Conservation (phyloP, 2,329 filamentous ascomycete species). For the Mycosphaerella sp. region DNA sequence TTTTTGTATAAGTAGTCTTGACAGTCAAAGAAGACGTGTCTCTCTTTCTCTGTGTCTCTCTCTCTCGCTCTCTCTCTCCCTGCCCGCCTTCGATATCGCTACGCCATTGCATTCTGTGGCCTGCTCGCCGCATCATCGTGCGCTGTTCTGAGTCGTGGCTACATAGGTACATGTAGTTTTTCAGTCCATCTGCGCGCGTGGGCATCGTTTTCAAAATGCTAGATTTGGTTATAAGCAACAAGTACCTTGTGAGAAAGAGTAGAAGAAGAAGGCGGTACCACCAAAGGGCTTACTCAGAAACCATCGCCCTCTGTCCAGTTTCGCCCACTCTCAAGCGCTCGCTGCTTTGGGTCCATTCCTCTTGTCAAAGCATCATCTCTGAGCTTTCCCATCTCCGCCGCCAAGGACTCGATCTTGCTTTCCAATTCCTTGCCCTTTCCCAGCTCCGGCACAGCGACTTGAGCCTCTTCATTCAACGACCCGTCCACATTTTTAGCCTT, state of each 20-base stretch:
- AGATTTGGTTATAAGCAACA: too few relatives aligned
- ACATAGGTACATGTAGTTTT: too few relatives aligned
- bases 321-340: slow-evolving; percentile 50
- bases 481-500: slow-evolving; percentile 34
- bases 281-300: slow-evolving; percentile 37
- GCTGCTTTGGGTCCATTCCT: slow-evolving; percentile 47
- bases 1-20: slow-evolving; percentile 6
- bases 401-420: slow-evolving; percentile 41
- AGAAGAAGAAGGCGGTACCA: too few relatives aligned
- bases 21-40: background rate
- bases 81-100: too few relatives aligned
- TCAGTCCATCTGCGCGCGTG: too few relatives aligned
- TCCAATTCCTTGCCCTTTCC: slow-evolving; percentile 42
- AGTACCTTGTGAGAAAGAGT: too few relatives aligned
- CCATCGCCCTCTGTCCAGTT: slow-evolving; percentile 52
- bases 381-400: slow-evolving; percentile 39
- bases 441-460: slow-evolving; percentile 35
- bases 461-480: slow-evolving; percentile 38
- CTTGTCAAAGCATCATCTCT: slow-evolving; percentile 44
- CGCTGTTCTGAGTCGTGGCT: too few relatives aligned
- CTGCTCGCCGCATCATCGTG: too few relatives aligned
- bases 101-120: too few relatives aligned
- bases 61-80: too few relatives aligned
- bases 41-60: too few relatives aligned
- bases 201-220: too few relatives aligned